Percentiles rank a stretch among this genome's conserved stretches.
phyloP scores from a whole-genome alignment of 192 early-diverging fungal genomes.

The Rhizophagus clarus region DNA sequence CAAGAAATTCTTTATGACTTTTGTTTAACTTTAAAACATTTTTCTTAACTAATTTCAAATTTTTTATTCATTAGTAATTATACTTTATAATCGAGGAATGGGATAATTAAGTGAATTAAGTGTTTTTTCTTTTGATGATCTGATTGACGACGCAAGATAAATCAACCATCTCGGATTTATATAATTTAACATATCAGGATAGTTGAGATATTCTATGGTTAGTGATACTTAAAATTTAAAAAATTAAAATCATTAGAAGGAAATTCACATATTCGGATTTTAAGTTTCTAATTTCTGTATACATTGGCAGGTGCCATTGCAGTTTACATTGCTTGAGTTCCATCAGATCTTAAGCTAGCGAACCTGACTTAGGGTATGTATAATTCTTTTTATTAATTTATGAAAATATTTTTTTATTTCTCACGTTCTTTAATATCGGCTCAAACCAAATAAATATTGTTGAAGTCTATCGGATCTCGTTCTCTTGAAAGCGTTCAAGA shows the following conservation, averaged over 20 bases:
- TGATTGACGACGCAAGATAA: conserved; percentile 9
- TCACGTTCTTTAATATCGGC: too few relatives aligned
- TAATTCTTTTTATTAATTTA: not conserved
- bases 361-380: not conserved
- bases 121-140: not conserved
- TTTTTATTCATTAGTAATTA: not conserved
- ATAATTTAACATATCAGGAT: conserved; percentile 4
- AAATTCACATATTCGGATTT: too few relatives aligned
- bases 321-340: conserved; percentile 3
- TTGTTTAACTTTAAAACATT: too few relatives aligned
- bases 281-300: not conserved
- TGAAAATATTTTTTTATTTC: not conserved
- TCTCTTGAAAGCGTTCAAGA: not conserved
- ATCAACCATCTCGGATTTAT: conserved; percentile 4
- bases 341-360: not conserved
- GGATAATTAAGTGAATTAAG: conserved; percentile 12
- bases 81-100: conserved; percentile 14
- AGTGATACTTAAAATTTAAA: not conserved
- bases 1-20: too few relatives aligned
- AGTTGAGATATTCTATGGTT: not conserved
- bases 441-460: not conserved
- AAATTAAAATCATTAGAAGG: not conserved
- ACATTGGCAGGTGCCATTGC: not conserved
- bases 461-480: not conserved
- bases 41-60: not conserved